Conservation (phyloP, 805 yeast species). For the Candida suzukii region DNA sequence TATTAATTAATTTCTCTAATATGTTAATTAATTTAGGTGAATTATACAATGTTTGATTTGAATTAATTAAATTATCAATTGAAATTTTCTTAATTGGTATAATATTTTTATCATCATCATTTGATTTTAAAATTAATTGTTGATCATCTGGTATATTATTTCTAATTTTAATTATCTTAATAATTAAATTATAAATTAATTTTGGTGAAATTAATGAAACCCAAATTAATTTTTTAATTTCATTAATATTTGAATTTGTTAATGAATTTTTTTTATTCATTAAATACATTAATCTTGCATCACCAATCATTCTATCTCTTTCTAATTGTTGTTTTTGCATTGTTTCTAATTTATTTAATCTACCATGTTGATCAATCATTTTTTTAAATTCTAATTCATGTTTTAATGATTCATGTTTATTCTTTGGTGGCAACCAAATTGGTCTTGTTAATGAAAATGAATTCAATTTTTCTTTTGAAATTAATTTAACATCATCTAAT, state of each 20-base stretch:
- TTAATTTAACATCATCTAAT: constrained; percentile 52
- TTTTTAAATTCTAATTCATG: constrained; percentile 51
- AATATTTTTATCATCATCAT: background rate
- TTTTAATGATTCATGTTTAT: constrained; percentile 38
- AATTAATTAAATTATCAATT: constrained; percentile 12
- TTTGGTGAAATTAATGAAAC: constrained; percentile 19
- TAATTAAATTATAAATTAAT: constrained; percentile 12
- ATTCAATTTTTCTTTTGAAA: constrained; percentile 54
- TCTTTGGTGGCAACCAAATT: constrained; percentile 65
- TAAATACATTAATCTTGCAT: constrained; percentile 25
- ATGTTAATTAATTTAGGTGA: constrained; percentile 12
- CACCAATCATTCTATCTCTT: constrained; percentile 23
- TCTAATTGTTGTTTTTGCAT: constrained; percentile 26
- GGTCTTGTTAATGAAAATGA: constrained; percentile 58
- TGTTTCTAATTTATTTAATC: constrained; percentile 22
- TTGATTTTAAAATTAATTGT: too few relatives aligned
- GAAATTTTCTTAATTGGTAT: constrained; percentile 7
- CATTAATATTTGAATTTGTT: constrained; percentile 22
- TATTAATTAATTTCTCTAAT: constrained; percentile 11
- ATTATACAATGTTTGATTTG: constrained; percentile 12
- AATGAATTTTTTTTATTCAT: constrained; percentile 15
- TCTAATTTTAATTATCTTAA: constrained; percentile 5
- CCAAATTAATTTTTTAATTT: constrained; percentile 26
- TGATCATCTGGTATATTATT: too few relatives aligned
- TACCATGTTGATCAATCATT: constrained; percentile 27